phyloP scores from a whole-genome alignment of 805 yeast genomes.

The Wickerhamiella australiensis region DNA sequence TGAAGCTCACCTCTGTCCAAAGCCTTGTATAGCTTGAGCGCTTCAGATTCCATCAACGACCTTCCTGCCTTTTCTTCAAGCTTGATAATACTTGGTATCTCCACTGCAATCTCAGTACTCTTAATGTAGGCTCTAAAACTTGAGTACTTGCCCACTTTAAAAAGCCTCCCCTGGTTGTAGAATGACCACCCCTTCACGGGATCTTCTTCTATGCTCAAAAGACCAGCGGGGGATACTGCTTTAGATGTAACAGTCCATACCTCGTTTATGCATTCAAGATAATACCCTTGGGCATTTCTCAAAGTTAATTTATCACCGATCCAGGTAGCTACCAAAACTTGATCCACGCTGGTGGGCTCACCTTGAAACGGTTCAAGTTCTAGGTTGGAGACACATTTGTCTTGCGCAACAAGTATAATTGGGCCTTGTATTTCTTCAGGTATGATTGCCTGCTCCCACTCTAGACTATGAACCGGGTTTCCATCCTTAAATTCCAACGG shows the following conservation, averaged over 20 bases:
- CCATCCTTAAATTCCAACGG: background rate
- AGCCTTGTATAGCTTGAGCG: background rate
- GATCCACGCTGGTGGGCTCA: background rate
- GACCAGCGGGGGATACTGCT: background rate
- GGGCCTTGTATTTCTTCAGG: background rate
- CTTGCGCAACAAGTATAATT: background rate
- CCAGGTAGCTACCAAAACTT: slow-evolving; percentile 3
- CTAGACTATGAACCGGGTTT: background rate
- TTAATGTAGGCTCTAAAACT: background rate
- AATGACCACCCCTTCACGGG: background rate
- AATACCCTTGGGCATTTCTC: background rate
- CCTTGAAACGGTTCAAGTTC: background rate
- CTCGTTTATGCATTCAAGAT: background rate
- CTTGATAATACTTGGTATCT: background rate
- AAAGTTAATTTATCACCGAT: background rate
- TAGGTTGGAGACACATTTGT: background rate
- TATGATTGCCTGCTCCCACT: background rate
- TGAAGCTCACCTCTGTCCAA: background rate
- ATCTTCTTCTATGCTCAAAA: background rate
- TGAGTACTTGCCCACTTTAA: background rate
- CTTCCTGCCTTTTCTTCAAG: background rate
- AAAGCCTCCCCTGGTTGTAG: background rate
- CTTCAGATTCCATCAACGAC: background rate
- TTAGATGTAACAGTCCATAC: background rate
- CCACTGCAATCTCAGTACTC: background rate